These are phyloP conservation scores for Talaromyces borbonicus DNA, from an alignment of 495 filamentous ascomycete genomes.

Conservation along the genomic window DNA sequence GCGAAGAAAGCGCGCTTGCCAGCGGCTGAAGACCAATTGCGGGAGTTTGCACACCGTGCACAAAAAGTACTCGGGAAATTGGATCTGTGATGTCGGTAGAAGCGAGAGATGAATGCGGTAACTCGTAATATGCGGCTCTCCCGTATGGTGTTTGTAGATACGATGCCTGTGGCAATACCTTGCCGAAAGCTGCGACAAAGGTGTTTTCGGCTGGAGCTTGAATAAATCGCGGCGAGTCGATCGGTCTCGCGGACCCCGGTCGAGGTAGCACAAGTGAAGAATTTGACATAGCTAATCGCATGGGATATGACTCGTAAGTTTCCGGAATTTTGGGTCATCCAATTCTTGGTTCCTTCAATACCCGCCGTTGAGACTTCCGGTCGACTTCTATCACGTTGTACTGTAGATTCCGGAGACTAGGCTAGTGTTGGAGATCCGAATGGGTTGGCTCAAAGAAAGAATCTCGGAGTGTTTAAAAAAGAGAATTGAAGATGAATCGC, in stretches of 20 bases:
- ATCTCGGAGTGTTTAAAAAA: too few relatives aligned
- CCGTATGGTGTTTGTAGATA: conserved; percentile 24
- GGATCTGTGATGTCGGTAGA: not conserved
- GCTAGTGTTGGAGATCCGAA: too few relatives aligned
- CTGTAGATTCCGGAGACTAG: too few relatives aligned
- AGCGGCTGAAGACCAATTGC: conserved; percentile 27
- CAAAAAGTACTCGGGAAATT: conserved; percentile 17
- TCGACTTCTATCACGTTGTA: too few relatives aligned
- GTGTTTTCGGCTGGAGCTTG: conserved; percentile 24
- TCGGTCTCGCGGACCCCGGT: conserved; percentile 12
- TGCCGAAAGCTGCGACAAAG: conserved; percentile 26
- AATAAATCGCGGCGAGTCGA: conserved; percentile 13
- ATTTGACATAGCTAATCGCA: too few relatives aligned
- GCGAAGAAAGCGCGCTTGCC: conserved; percentile 17
- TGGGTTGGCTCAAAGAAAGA: too few relatives aligned
- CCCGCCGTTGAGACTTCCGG: too few relatives aligned
- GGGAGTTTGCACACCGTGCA: conserved; percentile 28
- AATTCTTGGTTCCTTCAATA: too few relatives aligned
- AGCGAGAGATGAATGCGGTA: conserved; percentile 11
- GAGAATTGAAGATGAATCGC: too few relatives aligned
- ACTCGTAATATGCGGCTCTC: conserved; percentile 26
- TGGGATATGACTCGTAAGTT: too few relatives aligned
- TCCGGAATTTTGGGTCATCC: too few relatives aligned
- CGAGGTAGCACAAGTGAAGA: conserved; percentile 30
- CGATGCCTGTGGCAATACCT: conserved; percentile 24